Evolutionary conservation across 192 early-diverging fungal genomes (phyloP), one percentile per base, ranked within the genome.

Genomic region (Gaertneriomyces sp.): DNA sequence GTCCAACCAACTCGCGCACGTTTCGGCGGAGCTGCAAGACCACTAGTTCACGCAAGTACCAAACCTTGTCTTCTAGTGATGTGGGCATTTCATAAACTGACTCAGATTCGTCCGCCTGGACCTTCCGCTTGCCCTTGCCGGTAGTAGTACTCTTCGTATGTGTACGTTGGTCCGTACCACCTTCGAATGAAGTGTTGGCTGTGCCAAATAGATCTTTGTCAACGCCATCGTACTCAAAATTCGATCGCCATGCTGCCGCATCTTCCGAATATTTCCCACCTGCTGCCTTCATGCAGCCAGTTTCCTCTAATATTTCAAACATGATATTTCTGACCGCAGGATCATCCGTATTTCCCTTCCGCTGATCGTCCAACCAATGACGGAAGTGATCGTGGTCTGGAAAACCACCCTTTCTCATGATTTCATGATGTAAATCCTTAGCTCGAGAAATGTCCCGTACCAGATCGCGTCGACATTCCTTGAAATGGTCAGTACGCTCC

Each of bases 1-100:
- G 70, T 33, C 73, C 73, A 6, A 64, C 51, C 16, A 79, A 53
- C 57, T 79, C 78, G 39, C 71, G 70, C 11, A 60, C 50, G 14
- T 68, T 39, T 17, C 63, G 50, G 8, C 72, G 71, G 14, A 71
- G 69, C 10, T 25, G 49, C 57, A 68, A 68, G 10, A 64, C 58
- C 10, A 42, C 17, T 33, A 33, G 25, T 63, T 79, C 78, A 10
- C 74, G 69, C 41, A 79, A 63, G 11, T 66, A 58, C 55, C 70
- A 72, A 9, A 69, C 43, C 6, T 70, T 53, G 25, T 33, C 25
- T 33, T 33, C 25, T 33, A 33, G 25, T 33, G 25, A 33, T 33
- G 25, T 33, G 25, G 25, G 25, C 25, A 33, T 33, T 33, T 33
- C 25, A 2, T 33, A 33, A 33, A 33, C 25, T 2, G 25, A 33